Percentiles rank a stretch among this genome's conserved stretches.
Conservation (phyloP, 805 yeast genomes). For the Starmerella etchellsii region DNA sequence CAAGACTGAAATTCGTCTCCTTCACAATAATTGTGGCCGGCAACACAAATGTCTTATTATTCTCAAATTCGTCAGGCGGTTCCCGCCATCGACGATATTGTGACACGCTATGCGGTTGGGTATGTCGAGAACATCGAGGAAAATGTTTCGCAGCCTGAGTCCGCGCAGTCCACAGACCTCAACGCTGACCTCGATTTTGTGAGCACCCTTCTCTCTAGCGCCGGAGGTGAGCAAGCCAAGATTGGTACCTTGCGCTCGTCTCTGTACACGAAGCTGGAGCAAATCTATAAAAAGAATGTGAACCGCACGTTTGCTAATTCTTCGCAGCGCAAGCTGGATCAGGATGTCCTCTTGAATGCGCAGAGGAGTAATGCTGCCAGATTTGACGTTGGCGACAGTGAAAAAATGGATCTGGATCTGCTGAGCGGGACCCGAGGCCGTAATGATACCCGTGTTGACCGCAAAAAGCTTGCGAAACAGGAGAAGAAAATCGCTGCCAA, state of each 20-base stretch:
- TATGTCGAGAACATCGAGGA: slow-evolving; percentile 68
- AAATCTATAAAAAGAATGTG: slow-evolving; percentile 36
- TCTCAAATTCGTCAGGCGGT: slow-evolving; percentile 70
- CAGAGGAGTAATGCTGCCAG: slow-evolving; percentile 61
- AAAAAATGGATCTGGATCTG: slow-evolving; percentile 59
- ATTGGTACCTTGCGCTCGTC: slow-evolving; percentile 42
- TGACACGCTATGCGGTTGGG: slow-evolving; percentile 84
- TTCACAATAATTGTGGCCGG: too few relatives aligned
- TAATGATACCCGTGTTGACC: slow-evolving; percentile 88
- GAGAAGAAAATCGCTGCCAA: slow-evolving; percentile 95
- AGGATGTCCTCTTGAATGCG: slow-evolving; percentile 50
- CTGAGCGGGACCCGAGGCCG: slow-evolving; percentile 65
- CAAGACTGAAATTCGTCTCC: too few relatives aligned
- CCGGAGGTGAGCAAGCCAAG: slow-evolving; percentile 61
- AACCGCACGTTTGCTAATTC: slow-evolving; percentile 46
- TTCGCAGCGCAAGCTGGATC: slow-evolving; percentile 74
- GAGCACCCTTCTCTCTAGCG: slow-evolving; percentile 51
- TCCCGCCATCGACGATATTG: slow-evolving; percentile 74
- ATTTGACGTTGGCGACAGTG: slow-evolving; percentile 37
- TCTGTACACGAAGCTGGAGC: slow-evolving; percentile 37
- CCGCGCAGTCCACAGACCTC: slow-evolving; percentile 58
- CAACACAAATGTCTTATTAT: slow-evolving; percentile 14
- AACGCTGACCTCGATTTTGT: slow-evolving; percentile 57
- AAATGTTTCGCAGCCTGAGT: slow-evolving; percentile 70
- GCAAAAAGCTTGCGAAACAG: slow-evolving; percentile 92